These are phyloP conservation scores for Suillus brevipes DNA, from an alignment of 768 basidiomycete species.

Conservation along the genomic window DNA sequence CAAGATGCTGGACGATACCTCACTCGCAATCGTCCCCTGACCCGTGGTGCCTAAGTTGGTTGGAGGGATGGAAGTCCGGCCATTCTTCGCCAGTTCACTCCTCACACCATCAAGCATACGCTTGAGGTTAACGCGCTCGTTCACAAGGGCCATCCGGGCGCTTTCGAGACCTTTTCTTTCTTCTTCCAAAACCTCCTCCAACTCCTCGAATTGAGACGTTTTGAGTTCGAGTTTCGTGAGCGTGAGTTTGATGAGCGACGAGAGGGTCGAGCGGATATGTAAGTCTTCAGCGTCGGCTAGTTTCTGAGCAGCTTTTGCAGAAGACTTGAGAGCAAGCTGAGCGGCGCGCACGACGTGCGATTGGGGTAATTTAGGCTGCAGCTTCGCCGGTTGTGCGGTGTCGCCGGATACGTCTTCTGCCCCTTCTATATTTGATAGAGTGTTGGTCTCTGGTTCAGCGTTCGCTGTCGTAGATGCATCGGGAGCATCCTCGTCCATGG, in stretches of 20 bases:
- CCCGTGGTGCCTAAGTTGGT: constrained; percentile 54
- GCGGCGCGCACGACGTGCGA: constrained; percentile 83
- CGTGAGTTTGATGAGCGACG: constrained; percentile 81
- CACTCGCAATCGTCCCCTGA: constrained; percentile 57
- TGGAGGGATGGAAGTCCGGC: constrained; percentile 37
- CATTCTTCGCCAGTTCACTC: constrained; percentile 62
- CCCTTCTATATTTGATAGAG: constrained; percentile 34
- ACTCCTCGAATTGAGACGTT: constrained; percentile 90
- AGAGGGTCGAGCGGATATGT: constrained; percentile 76
- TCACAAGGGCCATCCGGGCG: constrained; percentile 74
- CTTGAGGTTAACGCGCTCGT: constrained; percentile 73
- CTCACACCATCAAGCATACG: constrained; percentile 70
- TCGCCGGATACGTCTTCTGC: constrained; percentile 43
- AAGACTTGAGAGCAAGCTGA: constrained; percentile 83
- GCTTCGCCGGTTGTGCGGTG: constrained; percentile 34
- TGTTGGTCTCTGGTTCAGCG: constrained; percentile 15
- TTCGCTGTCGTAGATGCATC: constrained; percentile 14
- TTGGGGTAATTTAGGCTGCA: constrained; percentile 51
- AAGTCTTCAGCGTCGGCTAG: constrained; percentile 83
- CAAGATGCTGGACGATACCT: constrained; percentile 46
- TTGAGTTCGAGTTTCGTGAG: constrained; percentile 91
- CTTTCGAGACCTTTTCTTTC: constrained; percentile 86
- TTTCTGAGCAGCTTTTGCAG: constrained; percentile 77
- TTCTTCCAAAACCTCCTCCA: constrained; percentile 89
- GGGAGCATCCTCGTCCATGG: constrained; percentile 34